Percentiles rank a stretch among this genome's conserved stretches.
Conservation (phyloP, 2,329 filamentous ascomycete genomes). For the Arthrobotrys entomopaga region DNA sequence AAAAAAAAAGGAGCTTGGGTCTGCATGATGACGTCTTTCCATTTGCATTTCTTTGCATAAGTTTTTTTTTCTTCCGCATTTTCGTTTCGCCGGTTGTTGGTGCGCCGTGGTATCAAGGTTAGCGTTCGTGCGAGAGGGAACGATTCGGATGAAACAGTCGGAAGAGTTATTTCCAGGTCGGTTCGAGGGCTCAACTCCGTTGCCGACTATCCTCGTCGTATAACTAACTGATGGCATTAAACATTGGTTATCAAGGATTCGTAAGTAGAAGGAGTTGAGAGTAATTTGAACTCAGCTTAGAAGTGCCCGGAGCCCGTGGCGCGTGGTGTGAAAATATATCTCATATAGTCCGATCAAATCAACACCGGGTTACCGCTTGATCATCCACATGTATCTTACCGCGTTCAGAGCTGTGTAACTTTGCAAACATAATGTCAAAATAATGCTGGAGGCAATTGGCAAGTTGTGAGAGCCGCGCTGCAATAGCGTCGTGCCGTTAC, state of each 20-base stretch:
- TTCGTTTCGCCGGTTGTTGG: slow-evolving; percentile 16
- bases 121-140: slow-evolving; percentile 42
- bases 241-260: neutral
- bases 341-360: neutral
- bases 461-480: slow-evolving; percentile 28
- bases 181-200: too few species aligned
- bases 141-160: slow-evolving; percentile 47
- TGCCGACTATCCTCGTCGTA: too few species aligned
- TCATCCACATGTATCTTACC: neutral
- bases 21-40: slow-evolving; percentile 49
- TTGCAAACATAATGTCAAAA: slow-evolving; percentile 2
- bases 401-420: slow-evolving; percentile 27
- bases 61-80: slow-evolving; percentile 20
- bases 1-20: slow-evolving; percentile 20
- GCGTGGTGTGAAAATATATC: too few species aligned
- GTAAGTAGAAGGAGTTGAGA: too few species aligned
- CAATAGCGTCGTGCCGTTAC: slow-evolving; percentile 3
- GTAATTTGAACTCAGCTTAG: too few species aligned
- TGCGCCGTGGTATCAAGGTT: neutral
- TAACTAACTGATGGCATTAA: too few species aligned
- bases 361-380: neutral
- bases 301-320: slow-evolving; percentile 2
- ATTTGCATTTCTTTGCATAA: too few species aligned
- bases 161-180: slow-evolving; percentile 23
- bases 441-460: too few species aligned